A percentile compares a stretch with the other conserved stretches of the same genome.
These are phyloP conservation scores for Aspergillus carlsbadensis DNA, from an alignment of 495 filamentous ascomycete genomes.

Conservation along the genomic window DNA sequence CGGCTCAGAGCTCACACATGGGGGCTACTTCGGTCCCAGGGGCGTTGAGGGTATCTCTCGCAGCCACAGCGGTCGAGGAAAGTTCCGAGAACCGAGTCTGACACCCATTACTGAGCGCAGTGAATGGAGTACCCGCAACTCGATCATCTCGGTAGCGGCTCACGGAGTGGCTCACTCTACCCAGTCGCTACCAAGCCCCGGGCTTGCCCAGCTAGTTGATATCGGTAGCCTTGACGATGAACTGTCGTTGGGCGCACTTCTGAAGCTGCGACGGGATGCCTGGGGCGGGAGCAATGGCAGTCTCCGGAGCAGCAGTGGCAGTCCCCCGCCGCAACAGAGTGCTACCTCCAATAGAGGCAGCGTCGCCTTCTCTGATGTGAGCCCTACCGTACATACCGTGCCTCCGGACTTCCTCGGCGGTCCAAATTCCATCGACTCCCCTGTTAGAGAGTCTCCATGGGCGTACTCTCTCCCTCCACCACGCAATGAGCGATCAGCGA, in stretches of 20 bases:
- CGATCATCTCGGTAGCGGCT: constrained; percentile 70
- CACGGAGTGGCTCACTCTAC: constrained; percentile 47
- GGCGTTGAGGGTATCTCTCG: constrained; percentile 62
- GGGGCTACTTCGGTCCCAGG: constrained; percentile 86
- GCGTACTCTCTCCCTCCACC: constrained; percentile 4
- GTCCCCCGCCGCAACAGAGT: constrained; percentile 45
- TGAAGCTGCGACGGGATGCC: constrained; percentile 69
- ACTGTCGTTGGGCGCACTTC: constrained; percentile 67
- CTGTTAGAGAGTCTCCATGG: constrained; percentile 13
- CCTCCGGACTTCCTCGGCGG: constrained; percentile 23
- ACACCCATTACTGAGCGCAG: constrained; percentile 96
- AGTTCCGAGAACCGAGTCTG: constrained; percentile 81
- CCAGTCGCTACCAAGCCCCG: constrained; percentile 53
- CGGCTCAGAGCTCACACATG: constrained; percentile 61
- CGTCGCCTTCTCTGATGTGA: constrained; percentile 39
- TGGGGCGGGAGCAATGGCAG: constrained; percentile 82
- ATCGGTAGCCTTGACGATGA: constrained; percentile 67
- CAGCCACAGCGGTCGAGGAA: constrained; percentile 66
- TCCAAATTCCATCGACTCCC: constrained; percentile 14
- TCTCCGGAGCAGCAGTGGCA: constrained; percentile 62
- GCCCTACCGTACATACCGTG: constrained; percentile 27
- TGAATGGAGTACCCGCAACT: constrained; percentile 94
- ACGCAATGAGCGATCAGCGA: neutral
- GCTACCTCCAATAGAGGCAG: constrained; percentile 37
- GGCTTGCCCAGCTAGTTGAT: constrained; percentile 69